phyloP scores from a whole-genome alignment of 345 rosid genomes.

The Populus nigra region DNA sequence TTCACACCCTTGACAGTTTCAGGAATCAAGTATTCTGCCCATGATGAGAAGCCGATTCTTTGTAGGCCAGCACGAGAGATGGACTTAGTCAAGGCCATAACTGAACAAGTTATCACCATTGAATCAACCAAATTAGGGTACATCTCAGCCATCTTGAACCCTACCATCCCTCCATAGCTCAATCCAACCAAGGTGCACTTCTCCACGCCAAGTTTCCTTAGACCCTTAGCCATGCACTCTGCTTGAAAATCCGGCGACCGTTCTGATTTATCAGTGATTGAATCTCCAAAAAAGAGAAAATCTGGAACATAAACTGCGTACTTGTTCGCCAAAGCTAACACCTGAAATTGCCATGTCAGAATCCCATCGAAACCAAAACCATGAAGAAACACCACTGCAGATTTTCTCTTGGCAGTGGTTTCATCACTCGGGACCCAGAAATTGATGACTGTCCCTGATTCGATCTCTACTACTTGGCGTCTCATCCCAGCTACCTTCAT shows the following conservation, averaged over 20 bases:
- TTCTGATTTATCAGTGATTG: constrained; percentile 24
- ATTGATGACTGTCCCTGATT: constrained; percentile 11
- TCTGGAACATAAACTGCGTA: constrained; percentile 49
- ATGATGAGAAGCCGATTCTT: constrained; percentile 30
- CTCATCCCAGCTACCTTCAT: constrained; percentile 11
- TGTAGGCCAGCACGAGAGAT: constrained; percentile 2
- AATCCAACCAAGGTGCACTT: constrained; percentile 39
- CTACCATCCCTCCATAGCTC: constrained; percentile 49
- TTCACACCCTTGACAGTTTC: constrained; percentile 14
- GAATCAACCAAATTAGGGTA: constrained; percentile 41
- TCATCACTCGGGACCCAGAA: constrained; percentile 22
- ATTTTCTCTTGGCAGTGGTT: not conserved
- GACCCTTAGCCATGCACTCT: constrained; percentile 35
- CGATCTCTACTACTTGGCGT: not conserved
- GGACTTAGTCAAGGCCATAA: constrained; percentile 39
- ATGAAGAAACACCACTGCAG: constrained; percentile 41
- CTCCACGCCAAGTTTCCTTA: constrained; percentile 39
- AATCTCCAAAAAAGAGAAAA: constrained; percentile 47
- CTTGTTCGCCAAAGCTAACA: constrained; percentile 20
- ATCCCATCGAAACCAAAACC: constrained; percentile 36
- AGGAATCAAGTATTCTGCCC: constrained; percentile 42
- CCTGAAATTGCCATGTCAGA: constrained; percentile 46
- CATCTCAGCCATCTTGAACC: constrained; percentile 43
- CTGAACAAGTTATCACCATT: constrained; percentile 32
- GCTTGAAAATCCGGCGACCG: constrained; percentile 45